These are phyloP conservation scores for Annulohypoxylon maeteangense DNA, from an alignment of 495 filamentous ascomycete genomes.

Conservation along the genomic window DNA sequence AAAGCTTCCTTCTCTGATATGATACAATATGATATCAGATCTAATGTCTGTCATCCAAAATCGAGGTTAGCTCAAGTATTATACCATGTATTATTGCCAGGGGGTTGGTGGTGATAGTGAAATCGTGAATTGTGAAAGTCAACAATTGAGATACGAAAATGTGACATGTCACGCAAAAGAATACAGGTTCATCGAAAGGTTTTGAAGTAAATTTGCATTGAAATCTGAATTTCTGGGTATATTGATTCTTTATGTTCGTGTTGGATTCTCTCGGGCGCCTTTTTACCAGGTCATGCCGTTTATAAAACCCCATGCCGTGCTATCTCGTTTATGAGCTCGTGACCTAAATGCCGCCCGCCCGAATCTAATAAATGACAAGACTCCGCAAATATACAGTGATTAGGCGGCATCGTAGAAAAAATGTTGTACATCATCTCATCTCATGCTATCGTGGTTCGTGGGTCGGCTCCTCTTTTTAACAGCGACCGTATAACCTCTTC, in stretches of 20 bases:
- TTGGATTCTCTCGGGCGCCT: neutral
- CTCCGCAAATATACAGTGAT: neutral
- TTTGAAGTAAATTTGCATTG: neutral
- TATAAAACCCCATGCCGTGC: neutral
- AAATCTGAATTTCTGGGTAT: slow-evolving; percentile 3
- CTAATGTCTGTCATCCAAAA: neutral
- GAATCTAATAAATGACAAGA: slow-evolving; percentile 4
- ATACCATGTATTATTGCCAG: neutral
- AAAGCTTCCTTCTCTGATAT: neutral
- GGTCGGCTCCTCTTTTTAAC: slow-evolving; percentile 10
- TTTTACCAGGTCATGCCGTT: neutral
- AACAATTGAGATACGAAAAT: neutral
- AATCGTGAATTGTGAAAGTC: neutral
- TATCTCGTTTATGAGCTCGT: slow-evolving; percentile 6
- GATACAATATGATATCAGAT: slow-evolving; percentile 10
- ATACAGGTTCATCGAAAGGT: neutral
- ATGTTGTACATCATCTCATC: neutral
- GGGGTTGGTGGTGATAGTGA: neutral
- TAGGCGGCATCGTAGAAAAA: neutral
- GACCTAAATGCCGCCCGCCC: neutral
- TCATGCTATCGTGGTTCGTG: slow-evolving; percentile 7
- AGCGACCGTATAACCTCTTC: slow-evolving; percentile 14
- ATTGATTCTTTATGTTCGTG: neutral
- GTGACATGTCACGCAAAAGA: neutral
- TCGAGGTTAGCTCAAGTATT: neutral